Conservation (phyloP, 1,284 basidiomycete genomes). For the Neotropicomus parvogracilis region DNA sequence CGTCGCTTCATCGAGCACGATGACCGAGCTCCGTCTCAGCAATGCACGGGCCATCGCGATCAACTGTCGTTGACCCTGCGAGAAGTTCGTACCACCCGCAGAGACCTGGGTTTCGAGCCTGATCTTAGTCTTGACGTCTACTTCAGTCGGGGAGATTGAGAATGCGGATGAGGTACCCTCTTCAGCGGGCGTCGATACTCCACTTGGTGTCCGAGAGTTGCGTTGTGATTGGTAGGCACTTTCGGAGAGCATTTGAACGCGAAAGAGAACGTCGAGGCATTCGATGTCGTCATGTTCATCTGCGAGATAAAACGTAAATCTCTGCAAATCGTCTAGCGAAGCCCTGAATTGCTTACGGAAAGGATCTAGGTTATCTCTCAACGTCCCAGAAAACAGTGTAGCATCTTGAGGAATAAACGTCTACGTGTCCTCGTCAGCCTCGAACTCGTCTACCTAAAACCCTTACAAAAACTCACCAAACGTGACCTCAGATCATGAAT, state of each 20-base stretch:
- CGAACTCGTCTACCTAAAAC: neutral
- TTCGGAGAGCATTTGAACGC: conserved; percentile 53
- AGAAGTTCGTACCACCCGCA: conserved; percentile 66
- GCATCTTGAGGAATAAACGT: conserved; percentile 85
- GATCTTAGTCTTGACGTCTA: conserved; percentile 40
- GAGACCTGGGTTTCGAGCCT: conserved; percentile 58
- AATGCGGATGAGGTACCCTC: conserved; percentile 1
- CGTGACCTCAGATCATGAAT: conserved; percentile 78
- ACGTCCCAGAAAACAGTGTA: conserved; percentile 81
- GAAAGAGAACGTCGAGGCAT: conserved; percentile 52
- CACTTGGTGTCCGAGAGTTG: conserved; percentile 27
- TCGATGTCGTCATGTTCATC: conserved; percentile 80
- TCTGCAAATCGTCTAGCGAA: neutral
- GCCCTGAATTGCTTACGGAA: conserved; percentile 46
- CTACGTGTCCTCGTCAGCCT: conserved; percentile 32
- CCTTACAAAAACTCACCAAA: conserved; percentile 45
- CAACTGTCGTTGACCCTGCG: conserved; percentile 69
- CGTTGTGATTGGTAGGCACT: conserved; percentile 44
- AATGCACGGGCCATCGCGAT: conserved; percentile 66
- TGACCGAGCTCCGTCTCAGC: conserved; percentile 57
- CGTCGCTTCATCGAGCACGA: conserved; percentile 73
- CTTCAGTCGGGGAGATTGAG: conserved; percentile 29
- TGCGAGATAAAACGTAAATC: conserved; percentile 22
- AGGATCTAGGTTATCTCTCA: conserved; percentile 86
- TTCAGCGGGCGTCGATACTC: conserved; percentile 20